Percentiles rank a stretch among this genome's conserved stretches.
phyloP scores from a whole-genome alignment of 2,329 filamentous ascomycete genomes.

The Aureobasidium musti region DNA sequence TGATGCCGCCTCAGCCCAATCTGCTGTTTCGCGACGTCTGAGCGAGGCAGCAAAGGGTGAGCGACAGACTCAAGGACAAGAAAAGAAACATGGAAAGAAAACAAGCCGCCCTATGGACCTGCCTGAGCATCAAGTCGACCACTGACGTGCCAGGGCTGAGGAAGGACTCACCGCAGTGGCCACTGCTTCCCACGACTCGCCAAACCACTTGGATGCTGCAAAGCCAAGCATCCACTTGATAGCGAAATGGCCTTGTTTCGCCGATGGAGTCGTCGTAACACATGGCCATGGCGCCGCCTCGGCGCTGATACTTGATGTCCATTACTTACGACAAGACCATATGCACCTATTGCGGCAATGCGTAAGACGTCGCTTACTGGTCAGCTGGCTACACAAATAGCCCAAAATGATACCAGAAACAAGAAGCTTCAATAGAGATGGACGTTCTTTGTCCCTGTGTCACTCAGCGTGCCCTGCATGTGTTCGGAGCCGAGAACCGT shows the following conservation, averaged over 20 bases:
- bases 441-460: constrained; percentile 13
- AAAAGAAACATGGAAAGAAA: not conserved
- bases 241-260: constrained; percentile 15
- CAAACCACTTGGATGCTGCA: not conserved
- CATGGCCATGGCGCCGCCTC: constrained; percentile 20
- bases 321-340: not conserved
- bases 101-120: constrained; percentile 6
- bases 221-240: constrained; percentile 22
- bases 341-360: not conserved
- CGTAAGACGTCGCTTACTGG: constrained; percentile 6
- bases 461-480: constrained; percentile 5
- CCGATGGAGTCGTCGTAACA: constrained; percentile 23
- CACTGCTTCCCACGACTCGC: constrained; percentile 3
- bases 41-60: constrained; percentile 1
- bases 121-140: constrained; percentile 3
- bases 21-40: not conserved
- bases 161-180: constrained; percentile 5
- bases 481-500: constrained; percentile 22
- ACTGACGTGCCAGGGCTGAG: constrained; percentile 19
- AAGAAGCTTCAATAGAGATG: constrained; percentile 2
- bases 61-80: not conserved
- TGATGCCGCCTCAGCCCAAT: constrained; percentile 19
- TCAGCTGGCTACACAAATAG: not conserved
- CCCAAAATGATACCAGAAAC: not conserved
- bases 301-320: not conserved